phyloP scores from a whole-genome alignment of 306 rosid genomes.

The Quercus glauca region DNA sequence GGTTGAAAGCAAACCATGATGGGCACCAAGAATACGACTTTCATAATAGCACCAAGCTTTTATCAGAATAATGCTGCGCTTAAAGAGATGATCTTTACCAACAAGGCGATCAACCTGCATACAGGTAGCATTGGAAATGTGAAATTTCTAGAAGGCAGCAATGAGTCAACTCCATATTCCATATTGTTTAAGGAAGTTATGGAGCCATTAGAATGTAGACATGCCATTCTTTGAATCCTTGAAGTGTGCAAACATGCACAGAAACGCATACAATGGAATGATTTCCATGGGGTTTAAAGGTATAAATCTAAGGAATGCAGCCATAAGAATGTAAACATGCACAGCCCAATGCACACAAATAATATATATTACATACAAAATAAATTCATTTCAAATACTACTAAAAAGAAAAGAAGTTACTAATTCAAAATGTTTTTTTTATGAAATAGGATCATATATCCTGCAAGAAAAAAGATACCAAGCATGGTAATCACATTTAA shows the following conservation, averaged over 20 bases:
- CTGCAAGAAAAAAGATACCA: not conserved
- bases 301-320: not conserved
- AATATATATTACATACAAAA: not conserved
- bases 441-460: not conserved
- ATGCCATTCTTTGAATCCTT: not conserved
- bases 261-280: not conserved
- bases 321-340: not conserved
- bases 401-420: not conserved
- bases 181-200: not conserved
- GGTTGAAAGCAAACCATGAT: conserved; percentile 87
- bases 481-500: not conserved
- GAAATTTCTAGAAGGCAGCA: conserved; percentile 14
- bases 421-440: not conserved
- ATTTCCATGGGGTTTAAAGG: not conserved
- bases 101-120: conserved; percentile 70
- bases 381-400: not conserved
- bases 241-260: not conserved
- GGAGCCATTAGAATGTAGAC: not conserved
- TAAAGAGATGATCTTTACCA: conserved; percentile 76
- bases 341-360: not conserved
- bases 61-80: conserved; percentile 76
- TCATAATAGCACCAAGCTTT: conserved; percentile 96
- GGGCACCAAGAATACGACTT: conserved; percentile 90
- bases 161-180: conserved; percentile 16
- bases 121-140: not conserved